A percentile compares a stretch with the other conserved stretches of the same genome.
phyloP scores from a whole-genome alignment of 371 early-diverging fungal species.

The Cokeromyces recurvatus region DNA sequence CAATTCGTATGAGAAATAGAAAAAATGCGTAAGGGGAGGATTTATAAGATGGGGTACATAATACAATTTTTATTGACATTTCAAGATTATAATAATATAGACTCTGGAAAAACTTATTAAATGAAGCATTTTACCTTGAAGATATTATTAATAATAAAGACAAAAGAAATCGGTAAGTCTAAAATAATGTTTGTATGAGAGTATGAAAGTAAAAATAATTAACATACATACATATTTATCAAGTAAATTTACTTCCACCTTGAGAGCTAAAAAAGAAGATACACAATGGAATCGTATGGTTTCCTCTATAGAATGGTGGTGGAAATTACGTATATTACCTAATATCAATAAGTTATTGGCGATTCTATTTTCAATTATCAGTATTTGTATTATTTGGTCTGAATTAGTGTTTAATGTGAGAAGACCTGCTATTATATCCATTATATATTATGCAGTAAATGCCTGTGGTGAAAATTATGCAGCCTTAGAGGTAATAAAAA shows the following conservation, averaged over 20 bases:
- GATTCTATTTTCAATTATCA: conserved; percentile 55
- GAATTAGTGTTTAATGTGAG: conserved; percentile 80
- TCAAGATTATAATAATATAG: too few species aligned
- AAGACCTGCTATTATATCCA: conserved; percentile 48
- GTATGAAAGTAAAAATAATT: too few species aligned
- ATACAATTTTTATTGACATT: too few species aligned
- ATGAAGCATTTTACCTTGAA: conserved; percentile 67
- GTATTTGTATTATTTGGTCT: conserved; percentile 83
- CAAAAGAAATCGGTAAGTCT: conserved; percentile 55
- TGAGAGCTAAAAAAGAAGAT: conserved; percentile 2
- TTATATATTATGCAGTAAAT: conserved; percentile 45
- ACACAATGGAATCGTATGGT: conserved; percentile 5
- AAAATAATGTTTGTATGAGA: too few species aligned
- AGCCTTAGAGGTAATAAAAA: conserved; percentile 48
- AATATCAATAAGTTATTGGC: conserved; percentile 53
- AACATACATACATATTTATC: too few species aligned
- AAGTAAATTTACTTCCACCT: conserved; percentile 11
- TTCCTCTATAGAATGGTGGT: conserved; percentile 66
- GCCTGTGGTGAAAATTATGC: conserved; percentile 50
- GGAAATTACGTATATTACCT: conserved; percentile 75
- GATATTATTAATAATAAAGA: conserved; percentile 66
- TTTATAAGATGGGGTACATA: too few species aligned
- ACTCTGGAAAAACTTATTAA: conserved; percentile 58
- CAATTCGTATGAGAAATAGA: conserved; percentile 55
- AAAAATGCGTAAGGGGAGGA: conserved; percentile 55